phyloP scores from a whole-genome alignment of 2,329 filamentous ascomycete species.

The Xylaria sp. region DNA sequence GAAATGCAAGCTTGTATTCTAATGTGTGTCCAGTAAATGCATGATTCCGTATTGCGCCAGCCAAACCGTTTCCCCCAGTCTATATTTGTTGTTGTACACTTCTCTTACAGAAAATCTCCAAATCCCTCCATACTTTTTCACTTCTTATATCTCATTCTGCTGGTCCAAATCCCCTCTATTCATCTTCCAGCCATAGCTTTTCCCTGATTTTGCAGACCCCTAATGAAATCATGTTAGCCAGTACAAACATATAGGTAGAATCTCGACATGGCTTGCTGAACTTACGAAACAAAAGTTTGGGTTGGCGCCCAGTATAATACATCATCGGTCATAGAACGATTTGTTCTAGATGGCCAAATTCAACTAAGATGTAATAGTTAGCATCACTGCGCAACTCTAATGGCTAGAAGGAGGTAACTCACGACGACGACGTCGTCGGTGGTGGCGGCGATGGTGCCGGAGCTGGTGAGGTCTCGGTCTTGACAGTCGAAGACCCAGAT shows the following conservation, averaged over 20 bases:
- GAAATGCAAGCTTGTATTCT: background rate
- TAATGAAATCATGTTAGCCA: background rate
- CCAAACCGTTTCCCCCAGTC: background rate
- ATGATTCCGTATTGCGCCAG: background rate
- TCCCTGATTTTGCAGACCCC: background rate
- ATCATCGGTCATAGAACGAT: background rate
- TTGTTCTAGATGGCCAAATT: background rate
- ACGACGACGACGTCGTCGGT: slow-evolving; percentile 25
- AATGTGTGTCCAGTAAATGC: background rate
- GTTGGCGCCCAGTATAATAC: background rate
- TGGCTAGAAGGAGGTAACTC: background rate
- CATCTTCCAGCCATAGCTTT: background rate
- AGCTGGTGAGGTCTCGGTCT: slow-evolving; percentile 23
- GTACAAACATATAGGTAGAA: background rate
- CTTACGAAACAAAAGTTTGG: slow-evolving; percentile 1
- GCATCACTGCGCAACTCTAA: background rate
- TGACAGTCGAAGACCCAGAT: slow-evolving; percentile 25
- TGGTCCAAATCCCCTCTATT: background rate
- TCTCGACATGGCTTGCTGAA: background rate
- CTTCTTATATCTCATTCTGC: background rate
- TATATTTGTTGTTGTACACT: slow-evolving; percentile 19
- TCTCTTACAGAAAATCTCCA: no score
- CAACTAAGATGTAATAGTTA: slow-evolving; percentile 16
- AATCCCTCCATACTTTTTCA: background rate
- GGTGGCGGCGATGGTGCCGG: slow-evolving; percentile 21